Base-by-base conservation (phyloP, 371 early-diverging fungal genomes). In the Furculomyces boomerangus region DNA sequence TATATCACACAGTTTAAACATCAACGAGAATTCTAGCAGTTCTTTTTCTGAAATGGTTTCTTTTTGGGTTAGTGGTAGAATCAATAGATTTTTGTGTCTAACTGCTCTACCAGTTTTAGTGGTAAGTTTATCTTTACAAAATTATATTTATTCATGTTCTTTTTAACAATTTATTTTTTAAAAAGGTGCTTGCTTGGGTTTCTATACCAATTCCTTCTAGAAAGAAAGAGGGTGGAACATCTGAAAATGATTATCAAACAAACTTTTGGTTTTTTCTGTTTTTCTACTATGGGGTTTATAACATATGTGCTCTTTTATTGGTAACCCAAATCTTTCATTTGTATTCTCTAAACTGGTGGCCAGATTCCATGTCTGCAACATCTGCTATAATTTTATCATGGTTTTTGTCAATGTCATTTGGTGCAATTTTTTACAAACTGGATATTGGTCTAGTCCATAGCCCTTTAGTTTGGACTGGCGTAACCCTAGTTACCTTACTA, bases 261-360 rank as follows among this genome's bases (percentile, higher is more conserved):
- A 79, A 81, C 60, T 84, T 83, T 64, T 81, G 80, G 80, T 78
- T 74, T 62, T 84, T 81, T 55, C 61, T 84, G 37, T 74, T 83
- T 63, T 79, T 75, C 61, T 84, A 83, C 67, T 84, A 77, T 66
- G 84, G 84, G 22, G 54, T 75, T 18, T 84, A 83, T 63, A 84
- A 83, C 50, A 80, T 79, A 13, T 61, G 80, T 28, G 83, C 79
- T 20, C 64, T 84, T 37, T 62, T 75, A 53, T 66, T 84, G 37
- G 78, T 84, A 54, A 77, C 82, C 27, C 79, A 81, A 57, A 70
- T 83, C 30, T 84, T 84, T 65, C 77, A 75, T 54, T 71, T 83
- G 14, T 84, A 84, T 61, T 78, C 84, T 49, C 67, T 84, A 50
- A 81, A 81, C 44, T 84, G 84, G 84, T 84, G 83, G 80, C 81